Base-by-base conservation (phyloP, 2,329 filamentous ascomycete genomes). In the Diaporthe destruens region DNA sequence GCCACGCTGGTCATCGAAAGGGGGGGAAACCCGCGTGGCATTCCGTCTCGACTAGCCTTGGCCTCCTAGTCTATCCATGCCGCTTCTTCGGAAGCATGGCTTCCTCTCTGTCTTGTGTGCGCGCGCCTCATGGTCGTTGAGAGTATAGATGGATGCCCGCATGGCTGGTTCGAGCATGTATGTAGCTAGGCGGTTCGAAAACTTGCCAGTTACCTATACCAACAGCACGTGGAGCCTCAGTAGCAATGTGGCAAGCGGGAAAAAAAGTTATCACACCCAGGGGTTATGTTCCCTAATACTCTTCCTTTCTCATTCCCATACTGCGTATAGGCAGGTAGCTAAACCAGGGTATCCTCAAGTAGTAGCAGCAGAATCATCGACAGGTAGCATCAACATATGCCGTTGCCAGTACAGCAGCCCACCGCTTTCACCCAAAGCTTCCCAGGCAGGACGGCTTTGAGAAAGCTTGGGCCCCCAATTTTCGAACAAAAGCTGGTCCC, bases 261-360 rank as follows among this genome's bases (percentile, higher is more conserved):
- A n/a, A 25, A 29, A 44, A 11, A 6, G 29, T 29, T 20, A n/a
- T 51, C 20, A 51, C 59, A 51, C n/a, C 32, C 47, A 7, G 8
- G 20, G 61, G 18, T 39, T 53, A 23, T 53, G n/a, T 23, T 66
- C 61, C 61, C 12, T 66, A 12, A 39, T 12, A 66, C 29, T 66
- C 61, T 47, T 66, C 32, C n/a, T 66, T 66, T 66, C 61, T 66
- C 61, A 66, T 66, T 66, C 69, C 49, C 32, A 51, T 36, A 61
- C 56, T 49, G 61, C 63, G 51, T 61, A 55, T 69, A 55, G 42
- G 55, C 47, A 55, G 63, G 42, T 61, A 61, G 49, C 70, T 68
- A 49, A 53, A 59, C 54, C 63, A 69, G 71, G 71, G 71, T 72
- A 72, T 72, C 63, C 65, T 68, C 55, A 69, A 69, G 53, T 56